These are phyloP conservation scores for Vaccinium myrtillus DNA, from an alignment of 148 eudicot species.

Conservation along the genomic window DNA sequence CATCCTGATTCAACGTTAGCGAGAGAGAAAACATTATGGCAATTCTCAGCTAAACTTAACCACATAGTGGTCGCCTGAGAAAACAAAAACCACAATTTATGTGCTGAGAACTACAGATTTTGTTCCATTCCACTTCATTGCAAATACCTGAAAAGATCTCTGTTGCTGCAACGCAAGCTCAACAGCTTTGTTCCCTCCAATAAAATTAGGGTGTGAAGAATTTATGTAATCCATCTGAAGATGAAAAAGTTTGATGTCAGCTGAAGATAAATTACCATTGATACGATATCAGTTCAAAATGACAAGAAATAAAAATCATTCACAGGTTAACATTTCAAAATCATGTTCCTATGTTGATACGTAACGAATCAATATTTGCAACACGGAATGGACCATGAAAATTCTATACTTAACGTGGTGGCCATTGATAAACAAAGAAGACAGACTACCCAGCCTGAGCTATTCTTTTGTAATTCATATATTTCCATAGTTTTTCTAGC, in stretches of 20 bases:
- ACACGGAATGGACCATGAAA: not conserved
- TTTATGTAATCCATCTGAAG: slow-evolving; percentile 40
- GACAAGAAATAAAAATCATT: not conserved
- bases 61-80: not conserved
- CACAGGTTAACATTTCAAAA: not conserved
- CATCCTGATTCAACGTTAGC: not conserved
- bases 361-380: not conserved
- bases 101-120: not conserved
- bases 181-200: slow-evolving; percentile 42
- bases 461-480: not conserved
- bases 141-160: slow-evolving; percentile 14
- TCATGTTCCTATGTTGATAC: not conserved
- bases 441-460: not conserved
- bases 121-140: not conserved
- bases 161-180: slow-evolving; percentile 30
- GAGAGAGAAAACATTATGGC: not conserved
- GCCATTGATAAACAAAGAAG: not conserved
- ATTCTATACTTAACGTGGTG: not conserved
- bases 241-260: no score
- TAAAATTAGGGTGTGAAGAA: slow-evolving; percentile 39
- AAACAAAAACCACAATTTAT: not conserved
- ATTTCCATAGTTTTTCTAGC: not conserved
- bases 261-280: not conserved
- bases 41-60: not conserved
- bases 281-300: not conserved